phyloP scores from a whole-genome alignment of 2,329 filamentous ascomycete genomes.

The Penicillium sp. region DNA sequence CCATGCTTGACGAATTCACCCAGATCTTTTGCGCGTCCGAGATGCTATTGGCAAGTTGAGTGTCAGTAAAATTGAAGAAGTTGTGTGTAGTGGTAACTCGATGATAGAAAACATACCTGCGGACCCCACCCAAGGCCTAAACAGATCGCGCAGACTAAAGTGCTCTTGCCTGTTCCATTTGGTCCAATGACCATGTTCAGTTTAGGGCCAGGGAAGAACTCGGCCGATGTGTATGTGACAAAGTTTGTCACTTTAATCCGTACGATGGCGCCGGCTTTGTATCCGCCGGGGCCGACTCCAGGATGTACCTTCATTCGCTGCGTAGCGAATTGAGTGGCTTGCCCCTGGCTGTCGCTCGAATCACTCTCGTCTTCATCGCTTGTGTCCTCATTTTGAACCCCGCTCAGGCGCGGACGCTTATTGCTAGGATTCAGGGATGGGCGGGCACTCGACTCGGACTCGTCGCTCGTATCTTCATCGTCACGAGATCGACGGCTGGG shows the following conservation, averaged over 20 bases:
- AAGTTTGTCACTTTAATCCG: constrained; percentile 83
- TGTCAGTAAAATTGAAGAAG: background rate
- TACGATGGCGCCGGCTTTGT: constrained; percentile 73
- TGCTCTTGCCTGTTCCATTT: constrained; percentile 98
- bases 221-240: constrained; percentile 88
- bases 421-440: background rate
- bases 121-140: constrained; percentile 82
- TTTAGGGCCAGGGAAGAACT: constrained; percentile 85
- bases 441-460: background rate
- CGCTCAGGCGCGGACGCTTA: constrained; percentile 9
- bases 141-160: constrained; percentile 93
- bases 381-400: background rate
- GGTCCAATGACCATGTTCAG: constrained; percentile 98
- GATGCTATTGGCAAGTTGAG: constrained; percentile 47
- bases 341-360: background rate
- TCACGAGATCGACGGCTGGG: constrained; percentile 30
- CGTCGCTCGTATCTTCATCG: constrained; percentile 19
- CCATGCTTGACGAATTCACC: constrained; percentile 94
- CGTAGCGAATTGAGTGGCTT: background rate
- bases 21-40: constrained; percentile 79
- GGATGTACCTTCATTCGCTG: constrained; percentile 4
- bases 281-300: constrained; percentile 21
- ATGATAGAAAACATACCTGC: constrained; percentile 40
- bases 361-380: constrained; percentile 2
- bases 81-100: background rate